A percentile compares a stretch with the other conserved stretches of the same genome.
Evolutionary conservation across 768 basidiomycete genomes (phyloP).

Genomic region (Cystobasidium ongulense): DNA sequence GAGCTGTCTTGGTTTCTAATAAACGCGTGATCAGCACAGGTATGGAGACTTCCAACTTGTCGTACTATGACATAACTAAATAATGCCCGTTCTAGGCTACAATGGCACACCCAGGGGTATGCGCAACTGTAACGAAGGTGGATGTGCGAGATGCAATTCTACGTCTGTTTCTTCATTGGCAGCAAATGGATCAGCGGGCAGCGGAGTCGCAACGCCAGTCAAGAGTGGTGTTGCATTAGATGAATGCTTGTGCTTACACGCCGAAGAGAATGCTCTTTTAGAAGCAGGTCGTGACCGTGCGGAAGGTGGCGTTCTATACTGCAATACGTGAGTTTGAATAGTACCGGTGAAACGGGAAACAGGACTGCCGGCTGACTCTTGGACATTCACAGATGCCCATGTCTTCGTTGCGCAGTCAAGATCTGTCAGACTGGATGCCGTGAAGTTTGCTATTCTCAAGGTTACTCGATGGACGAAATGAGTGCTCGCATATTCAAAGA

Average conservation of each 20-base stretch:
- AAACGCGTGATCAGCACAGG: constrained; percentile 48
- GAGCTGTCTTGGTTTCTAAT: constrained; percentile 77
- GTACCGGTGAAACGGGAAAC: neutral
- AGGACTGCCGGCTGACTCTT: neutral
- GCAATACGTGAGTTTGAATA: constrained; percentile 74
- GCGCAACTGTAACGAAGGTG: constrained; percentile 82
- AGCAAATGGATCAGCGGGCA: neutral
- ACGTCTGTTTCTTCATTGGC: constrained; percentile 14
- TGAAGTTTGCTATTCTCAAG: constrained; percentile 86
- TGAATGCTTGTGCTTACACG: constrained; percentile 90
- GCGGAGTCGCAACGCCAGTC: constrained; percentile 5
- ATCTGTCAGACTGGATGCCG: constrained; percentile 90
- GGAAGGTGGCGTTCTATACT: constrained; percentile 65
- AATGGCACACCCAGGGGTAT: constrained; percentile 92
- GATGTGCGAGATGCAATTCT: constrained; percentile 68
- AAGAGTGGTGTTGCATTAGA: constrained; percentile 47
- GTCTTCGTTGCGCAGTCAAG: constrained; percentile 90
- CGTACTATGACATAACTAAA: neutral
- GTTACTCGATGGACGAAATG: constrained; percentile 69
- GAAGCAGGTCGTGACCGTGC: constrained; percentile 88
- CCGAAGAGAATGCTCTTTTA: constrained; percentile 92
- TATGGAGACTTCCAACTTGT: neutral
- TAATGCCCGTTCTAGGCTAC: constrained; percentile 49
- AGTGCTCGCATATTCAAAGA: constrained; percentile 41
- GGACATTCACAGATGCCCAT: constrained; percentile 87